A percentile compares a stretch with the other conserved stretches of the same genome.
These are phyloP conservation scores for Malassezia japonica DNA, from an alignment of 1,284 basidiomycete species.

Conservation along the genomic window DNA sequence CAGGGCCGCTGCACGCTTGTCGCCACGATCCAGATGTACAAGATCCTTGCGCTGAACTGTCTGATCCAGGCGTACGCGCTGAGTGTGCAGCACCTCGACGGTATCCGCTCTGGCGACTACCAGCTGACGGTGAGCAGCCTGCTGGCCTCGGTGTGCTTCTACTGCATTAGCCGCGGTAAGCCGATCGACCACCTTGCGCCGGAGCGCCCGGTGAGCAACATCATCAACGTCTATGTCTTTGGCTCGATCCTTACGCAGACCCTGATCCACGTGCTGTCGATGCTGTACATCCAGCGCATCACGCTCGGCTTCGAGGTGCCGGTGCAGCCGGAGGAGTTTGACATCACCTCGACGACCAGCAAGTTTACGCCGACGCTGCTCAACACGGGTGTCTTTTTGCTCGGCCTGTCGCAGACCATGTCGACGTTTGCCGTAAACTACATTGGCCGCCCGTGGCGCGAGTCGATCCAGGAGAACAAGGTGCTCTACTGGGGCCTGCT, in stretches of 20 bases:
- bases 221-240: slow-evolving; percentile 42
- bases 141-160: slow-evolving; percentile 41
- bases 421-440: slow-evolving; percentile 47
- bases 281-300: slow-evolving; percentile 37
- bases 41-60: slow-evolving; percentile 47
- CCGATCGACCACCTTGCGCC: slow-evolving; percentile 39
- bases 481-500: slow-evolving; percentile 43
- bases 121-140: slow-evolving; percentile 44
- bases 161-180: slow-evolving; percentile 43
- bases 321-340: slow-evolving; percentile 33
- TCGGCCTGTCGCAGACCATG: slow-evolving; percentile 41
- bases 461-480: slow-evolving; percentile 38
- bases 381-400: slow-evolving; percentile 44
- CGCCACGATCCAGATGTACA: slow-evolving; percentile 48
- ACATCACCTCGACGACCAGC: slow-evolving; percentile 21
- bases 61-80: slow-evolving; percentile 45
- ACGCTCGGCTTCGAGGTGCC: slow-evolving; percentile 28
- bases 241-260: slow-evolving; percentile 42
- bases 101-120: slow-evolving; percentile 47
- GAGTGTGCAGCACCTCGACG: slow-evolving; percentile 40
- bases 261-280: slow-evolving; percentile 37
- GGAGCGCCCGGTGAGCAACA: slow-evolving; percentile 41
- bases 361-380: slow-evolving; percentile 43
- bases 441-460: slow-evolving; percentile 43
- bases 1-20: slow-evolving; percentile 47